A percentile compares a stretch with the other conserved stretches of the same genome.
Evolutionary conservation across 768 basidiomycete species (phyloP).

Genomic region (Psilocybe tampanensis): DNA sequence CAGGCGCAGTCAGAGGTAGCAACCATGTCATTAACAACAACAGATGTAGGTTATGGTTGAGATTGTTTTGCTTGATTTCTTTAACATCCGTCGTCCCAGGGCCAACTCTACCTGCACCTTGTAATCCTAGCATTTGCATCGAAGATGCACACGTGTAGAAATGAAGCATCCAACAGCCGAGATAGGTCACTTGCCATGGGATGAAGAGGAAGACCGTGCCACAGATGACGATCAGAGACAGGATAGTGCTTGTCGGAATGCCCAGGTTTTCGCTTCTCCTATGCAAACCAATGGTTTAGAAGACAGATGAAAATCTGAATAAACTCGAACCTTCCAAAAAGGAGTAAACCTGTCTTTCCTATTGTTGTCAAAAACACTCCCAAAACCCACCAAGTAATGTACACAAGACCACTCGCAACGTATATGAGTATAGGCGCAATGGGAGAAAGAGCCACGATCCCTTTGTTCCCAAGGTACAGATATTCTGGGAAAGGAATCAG

Average conservation of each 20-base stretch:
- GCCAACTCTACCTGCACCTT: slow-evolving; percentile 5
- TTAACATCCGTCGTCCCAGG: slow-evolving; percentile 10
- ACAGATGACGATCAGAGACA: slow-evolving; percentile 65
- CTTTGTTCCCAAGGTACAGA: slow-evolving; percentile 63
- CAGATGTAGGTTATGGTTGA: slow-evolving; percentile 59
- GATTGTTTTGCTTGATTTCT: slow-evolving; percentile 31
- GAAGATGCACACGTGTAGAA: slow-evolving; percentile 60
- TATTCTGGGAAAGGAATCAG: slow-evolving; percentile 57
- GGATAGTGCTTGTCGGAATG: slow-evolving; percentile 47
- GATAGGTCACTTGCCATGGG: slow-evolving; percentile 93
- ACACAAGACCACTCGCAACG: slow-evolving; percentile 68
- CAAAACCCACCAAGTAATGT: slow-evolving; percentile 59
- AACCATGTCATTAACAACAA: slow-evolving; percentile 81
- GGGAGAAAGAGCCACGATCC: slow-evolving; percentile 46
- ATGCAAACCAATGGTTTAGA: slow-evolving; percentile 1
- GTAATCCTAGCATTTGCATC: slow-evolving; percentile 13
- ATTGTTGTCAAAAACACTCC: slow-evolving; percentile 48
- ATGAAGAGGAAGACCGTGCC: slow-evolving; percentile 71
- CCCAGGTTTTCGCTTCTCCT: slow-evolving; percentile 38
- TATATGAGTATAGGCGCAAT: slow-evolving; percentile 61
- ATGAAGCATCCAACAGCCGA: slow-evolving; percentile 83
- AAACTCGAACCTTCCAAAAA: slow-evolving; percentile 39
- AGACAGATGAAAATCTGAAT: background rate
- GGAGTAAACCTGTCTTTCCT: slow-evolving; percentile 29
- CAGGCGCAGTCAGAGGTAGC: slow-evolving; percentile 74